phyloP scores from a whole-genome alignment of 257 asterid species.

The Jaltomata sinuosa region DNA sequence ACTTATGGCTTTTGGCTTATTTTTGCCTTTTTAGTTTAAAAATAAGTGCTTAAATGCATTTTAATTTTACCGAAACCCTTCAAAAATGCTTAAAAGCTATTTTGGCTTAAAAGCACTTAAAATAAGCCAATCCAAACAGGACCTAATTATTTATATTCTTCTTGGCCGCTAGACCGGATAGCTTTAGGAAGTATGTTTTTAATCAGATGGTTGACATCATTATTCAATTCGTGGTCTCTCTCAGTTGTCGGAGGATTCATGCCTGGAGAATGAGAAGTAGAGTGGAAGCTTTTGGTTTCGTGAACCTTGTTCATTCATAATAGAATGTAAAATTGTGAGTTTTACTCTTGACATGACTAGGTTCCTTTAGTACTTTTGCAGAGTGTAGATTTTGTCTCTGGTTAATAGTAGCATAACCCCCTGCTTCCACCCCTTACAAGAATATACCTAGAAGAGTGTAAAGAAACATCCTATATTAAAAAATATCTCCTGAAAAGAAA shows the following conservation, averaged over 20 bases:
- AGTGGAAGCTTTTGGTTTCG: neutral
- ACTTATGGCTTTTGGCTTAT: too few species aligned
- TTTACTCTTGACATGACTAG: neutral
- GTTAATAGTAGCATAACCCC: neutral
- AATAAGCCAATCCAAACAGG: too few species aligned
- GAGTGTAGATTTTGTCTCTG: neutral
- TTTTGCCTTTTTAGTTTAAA: too few species aligned
- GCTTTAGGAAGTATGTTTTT: neutral
- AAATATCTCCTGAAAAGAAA: neutral
- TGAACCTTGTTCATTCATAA: neutral
- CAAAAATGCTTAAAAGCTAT: too few species aligned
- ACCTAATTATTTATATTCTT: neutral
- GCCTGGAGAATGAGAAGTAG: neutral
- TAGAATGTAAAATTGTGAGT: neutral
- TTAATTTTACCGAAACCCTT: too few species aligned
- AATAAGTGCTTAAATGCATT: too few species aligned
- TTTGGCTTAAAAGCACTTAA: too few species aligned
- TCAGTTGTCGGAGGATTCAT: neutral
- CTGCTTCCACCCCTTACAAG: neutral
- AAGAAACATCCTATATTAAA: neutral
- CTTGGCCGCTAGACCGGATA: neutral
- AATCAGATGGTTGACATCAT: neutral
- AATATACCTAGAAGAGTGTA: neutral
- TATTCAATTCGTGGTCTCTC: neutral
- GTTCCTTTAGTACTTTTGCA: neutral